A percentile compares a stretch with the other conserved stretches of the same genome.
phyloP scores from a whole-genome alignment of 495 filamentous ascomycete genomes.

The Aspergillus cristatus region DNA sequence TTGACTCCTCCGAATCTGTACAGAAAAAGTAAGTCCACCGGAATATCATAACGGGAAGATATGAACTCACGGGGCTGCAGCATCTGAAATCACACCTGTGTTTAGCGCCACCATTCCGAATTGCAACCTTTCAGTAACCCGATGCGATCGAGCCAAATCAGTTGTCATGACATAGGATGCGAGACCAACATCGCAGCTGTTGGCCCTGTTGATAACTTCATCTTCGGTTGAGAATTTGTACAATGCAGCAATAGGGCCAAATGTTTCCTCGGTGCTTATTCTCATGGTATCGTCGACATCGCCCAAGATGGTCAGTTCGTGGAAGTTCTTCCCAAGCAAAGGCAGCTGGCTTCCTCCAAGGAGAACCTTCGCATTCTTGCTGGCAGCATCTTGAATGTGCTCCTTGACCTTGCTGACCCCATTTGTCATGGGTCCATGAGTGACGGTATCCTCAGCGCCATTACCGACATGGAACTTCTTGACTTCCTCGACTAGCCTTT shows the following conservation, averaged over 20 bases:
- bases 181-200: slow-evolving; percentile 61
- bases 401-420: slow-evolving; percentile 60
- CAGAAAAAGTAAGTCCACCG: slow-evolving; percentile 2
- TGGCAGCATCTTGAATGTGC: slow-evolving; percentile 59
- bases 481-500: slow-evolving; percentile 55
- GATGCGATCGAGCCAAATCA: slow-evolving; percentile 52
- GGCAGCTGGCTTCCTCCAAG: no score
- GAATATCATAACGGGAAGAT: slow-evolving; percentile 2
- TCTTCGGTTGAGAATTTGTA: slow-evolving; percentile 65
- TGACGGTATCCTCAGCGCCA: slow-evolving; percentile 53
- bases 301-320: slow-evolving; percentile 64
- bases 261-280: slow-evolving; percentile 64
- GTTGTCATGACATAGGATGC: slow-evolving; percentile 71
- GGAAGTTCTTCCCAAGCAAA: slow-evolving; percentile 50
- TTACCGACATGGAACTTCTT: slow-evolving; percentile 56
- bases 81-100: slow-evolving; percentile 24
- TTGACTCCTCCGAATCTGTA: slow-evolving; percentile 44
- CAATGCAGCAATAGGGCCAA: slow-evolving; percentile 67
- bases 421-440: slow-evolving; percentile 71
- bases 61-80: slow-evolving; percentile 15
- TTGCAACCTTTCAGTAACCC: slow-evolving; percentile 66
- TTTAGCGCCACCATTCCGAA: slow-evolving; percentile 32
- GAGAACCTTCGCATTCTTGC: slow-evolving; percentile 22
- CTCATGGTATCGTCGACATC: slow-evolving; percentile 62
- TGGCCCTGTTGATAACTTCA: slow-evolving; percentile 65